Base-by-base conservation (phyloP, 2,329 filamentous ascomycete genomes). In the Monosporascus sp. region DNA sequence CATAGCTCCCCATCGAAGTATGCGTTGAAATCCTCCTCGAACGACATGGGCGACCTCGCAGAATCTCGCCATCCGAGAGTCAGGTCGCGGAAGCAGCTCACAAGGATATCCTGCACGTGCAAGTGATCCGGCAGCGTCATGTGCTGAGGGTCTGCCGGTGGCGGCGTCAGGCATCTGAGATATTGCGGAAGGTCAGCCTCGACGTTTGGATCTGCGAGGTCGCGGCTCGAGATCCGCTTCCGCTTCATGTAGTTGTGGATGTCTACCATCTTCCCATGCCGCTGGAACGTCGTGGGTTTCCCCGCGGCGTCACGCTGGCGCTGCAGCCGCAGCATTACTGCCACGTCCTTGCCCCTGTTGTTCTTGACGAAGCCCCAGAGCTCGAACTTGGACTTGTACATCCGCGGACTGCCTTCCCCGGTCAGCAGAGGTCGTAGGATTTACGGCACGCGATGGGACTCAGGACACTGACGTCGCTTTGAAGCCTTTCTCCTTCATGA, bases 291-390 rank as follows among this genome's bases (percentile, higher is more conserved):
- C 3, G 61, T 63, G 15, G 50, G 53, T 20, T 63, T 63, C 24
- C 61, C 61, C 31, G 55, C 54, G n/a, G 59, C 61, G 25, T 57
- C 57, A 36, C 61, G 55, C 36, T 62, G 51, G 22, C 55, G 56
- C 41, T 62, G 56, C 24, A 60, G 36, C 48, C 57, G 55, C 18
- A 63, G 48, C 60, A 63, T 63, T 57, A 56, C 52, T 15, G 60
- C 60, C 22, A 63, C 57, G 45, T 62, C 60, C 15, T 60, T 59
- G 50, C 57, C 58, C 50, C 56, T 57, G 39, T 63, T 63, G 43
- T 63, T 63, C 49, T 63, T 63, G 15, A 58, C 58, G 50, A 61
- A 63, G 1, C 61, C 60, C 61, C 61, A 63, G 56, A 61, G 57
- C 22, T 54, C 51, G 45, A 63, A 59, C 41, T 60, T 62, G 7